These are phyloP conservation scores for Plenodomus lindquistii DNA, from an alignment of 2,329 filamentous ascomycete genomes.

Conservation along the genomic window DNA sequence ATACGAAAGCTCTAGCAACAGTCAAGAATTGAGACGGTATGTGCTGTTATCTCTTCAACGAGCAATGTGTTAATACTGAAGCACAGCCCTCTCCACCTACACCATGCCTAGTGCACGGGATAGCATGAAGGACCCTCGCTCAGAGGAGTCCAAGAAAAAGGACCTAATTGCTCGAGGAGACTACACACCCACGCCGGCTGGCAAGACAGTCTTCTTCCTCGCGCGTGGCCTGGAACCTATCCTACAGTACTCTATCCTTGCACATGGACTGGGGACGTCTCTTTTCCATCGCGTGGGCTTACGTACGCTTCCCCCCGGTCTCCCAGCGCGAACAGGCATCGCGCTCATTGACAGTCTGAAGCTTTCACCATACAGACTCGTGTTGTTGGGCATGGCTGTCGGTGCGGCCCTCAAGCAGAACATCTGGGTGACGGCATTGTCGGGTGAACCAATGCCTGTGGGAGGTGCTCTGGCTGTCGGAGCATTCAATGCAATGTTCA, in stretches of 20 bases:
- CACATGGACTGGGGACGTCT: conserved; percentile 44
- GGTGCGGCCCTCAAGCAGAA: conserved; percentile 61
- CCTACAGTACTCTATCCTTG: conserved; percentile 56
- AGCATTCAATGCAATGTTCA: conserved; percentile 59
- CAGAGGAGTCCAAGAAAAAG: conserved; percentile 31
- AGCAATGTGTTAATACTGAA: background rate
- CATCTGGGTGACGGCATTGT: conserved; percentile 55
- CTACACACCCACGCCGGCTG: conserved; percentile 45
- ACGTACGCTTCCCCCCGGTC: conserved; percentile 47
- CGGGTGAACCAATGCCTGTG: conserved; percentile 56
- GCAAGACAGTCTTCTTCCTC: conserved; percentile 49
- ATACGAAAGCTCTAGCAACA: too few species aligned
- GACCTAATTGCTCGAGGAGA: conserved; percentile 49
- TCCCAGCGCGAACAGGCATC: conserved; percentile 46
- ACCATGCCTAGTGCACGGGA: conserved; percentile 10
- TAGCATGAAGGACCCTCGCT: conserved; percentile 31
- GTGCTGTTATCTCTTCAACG: too few species aligned
- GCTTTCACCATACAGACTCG: conserved; percentile 55
- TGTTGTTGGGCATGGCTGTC: conserved; percentile 58
- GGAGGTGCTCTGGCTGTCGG: conserved; percentile 50
- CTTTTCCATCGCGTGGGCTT: conserved; percentile 55
- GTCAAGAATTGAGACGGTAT: too few species aligned
- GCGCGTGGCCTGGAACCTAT: conserved; percentile 53
- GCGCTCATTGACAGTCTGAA: conserved; percentile 48
- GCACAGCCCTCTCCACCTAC: background rate